Conservation (phyloP, 2,329 filamentous ascomycete genomes). For the Escovopsis sp. region DNA sequence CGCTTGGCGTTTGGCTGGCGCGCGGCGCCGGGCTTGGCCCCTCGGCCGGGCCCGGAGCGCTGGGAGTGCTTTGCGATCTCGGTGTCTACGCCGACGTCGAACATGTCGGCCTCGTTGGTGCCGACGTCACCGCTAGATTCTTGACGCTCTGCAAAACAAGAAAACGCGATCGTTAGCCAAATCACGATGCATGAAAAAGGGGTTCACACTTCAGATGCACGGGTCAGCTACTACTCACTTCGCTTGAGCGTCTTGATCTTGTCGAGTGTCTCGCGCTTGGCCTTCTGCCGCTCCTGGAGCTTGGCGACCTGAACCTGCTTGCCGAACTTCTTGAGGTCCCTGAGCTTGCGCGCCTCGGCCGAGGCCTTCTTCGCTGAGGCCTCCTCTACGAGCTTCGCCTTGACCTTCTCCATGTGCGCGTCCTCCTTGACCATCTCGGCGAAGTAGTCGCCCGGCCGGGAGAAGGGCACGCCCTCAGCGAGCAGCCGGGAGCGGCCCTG, state of each 20-base stretch:
- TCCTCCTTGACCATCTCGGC: conserved; percentile 99
- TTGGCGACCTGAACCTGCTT: conserved; percentile 97
- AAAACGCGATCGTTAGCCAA: not conserved
- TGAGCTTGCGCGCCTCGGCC: conserved; percentile 76
- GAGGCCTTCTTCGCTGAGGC: conserved; percentile 85
- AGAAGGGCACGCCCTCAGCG: conserved; percentile 73
- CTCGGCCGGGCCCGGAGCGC: conserved; percentile 25
- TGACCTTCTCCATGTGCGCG: conserved; percentile 95
- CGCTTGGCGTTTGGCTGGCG: conserved; percentile 51
- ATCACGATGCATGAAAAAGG: no score
- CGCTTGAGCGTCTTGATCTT: conserved; percentile 92
- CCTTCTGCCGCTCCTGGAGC: conserved; percentile 83
- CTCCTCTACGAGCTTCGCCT: conserved; percentile 82
- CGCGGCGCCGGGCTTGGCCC: conserved; percentile 11
- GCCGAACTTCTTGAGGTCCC: conserved; percentile 97
- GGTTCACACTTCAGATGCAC: no score
- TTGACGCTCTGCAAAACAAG: conserved; percentile 57
- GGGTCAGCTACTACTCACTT: conserved; percentile 46
- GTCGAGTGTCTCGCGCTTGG: conserved; percentile 82
- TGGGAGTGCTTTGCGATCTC: conserved; percentile 32
- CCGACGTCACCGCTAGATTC: conserved; percentile 47
- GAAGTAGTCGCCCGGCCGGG: conserved; percentile 86
- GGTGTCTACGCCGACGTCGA: conserved; percentile 76
- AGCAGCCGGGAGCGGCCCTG: conserved; percentile 60
- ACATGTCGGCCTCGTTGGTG: conserved; percentile 70